These are phyloP conservation scores for Carex arenaria DNA, from an alignment of 202 grass and related monocot genomes.

Conservation along the genomic window DNA sequence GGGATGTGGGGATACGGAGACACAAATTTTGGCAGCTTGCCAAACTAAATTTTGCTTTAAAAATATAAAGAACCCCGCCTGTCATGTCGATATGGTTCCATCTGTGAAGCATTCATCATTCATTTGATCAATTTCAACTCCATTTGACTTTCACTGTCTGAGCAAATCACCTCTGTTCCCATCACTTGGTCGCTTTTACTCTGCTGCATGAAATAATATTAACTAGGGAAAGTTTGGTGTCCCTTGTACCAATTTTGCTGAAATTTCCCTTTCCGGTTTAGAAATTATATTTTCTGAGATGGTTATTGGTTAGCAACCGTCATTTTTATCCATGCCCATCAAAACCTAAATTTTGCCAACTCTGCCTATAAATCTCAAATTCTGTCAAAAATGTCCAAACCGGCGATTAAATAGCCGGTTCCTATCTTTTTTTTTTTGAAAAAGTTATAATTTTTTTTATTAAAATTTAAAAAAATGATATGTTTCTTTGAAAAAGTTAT, in stretches of 20 bases:
- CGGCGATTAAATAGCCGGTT: no score
- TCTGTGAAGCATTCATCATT: slow-evolving; percentile 2
- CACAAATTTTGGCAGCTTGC: no score
- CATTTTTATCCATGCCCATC: no score
- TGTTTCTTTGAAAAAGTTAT: no score
- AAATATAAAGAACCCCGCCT: neutral
- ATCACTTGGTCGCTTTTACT: neutral
- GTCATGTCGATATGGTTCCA: neutral
- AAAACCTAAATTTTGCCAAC: no score
- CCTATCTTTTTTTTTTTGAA: no score
- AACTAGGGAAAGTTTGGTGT: neutral
- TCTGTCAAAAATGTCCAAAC: no score
- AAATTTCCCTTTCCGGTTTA: neutral
- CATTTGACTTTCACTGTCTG: neutral
- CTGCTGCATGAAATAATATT: neutral
- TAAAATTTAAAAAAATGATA: no score
- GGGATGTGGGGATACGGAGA: no score
- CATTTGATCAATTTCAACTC: neutral
- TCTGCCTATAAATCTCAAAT: no score
- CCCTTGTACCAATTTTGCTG: neutral
- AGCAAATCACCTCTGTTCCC: neutral
- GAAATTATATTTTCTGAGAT: neutral
- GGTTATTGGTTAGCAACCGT: neutral
- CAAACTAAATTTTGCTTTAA: no score
- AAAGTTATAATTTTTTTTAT: no score